Percentiles rank a stretch among this genome's conserved stretches.
Conservation (phyloP, 192 early-diverging fungal species). For the Dissophora globulifera region DNA sequence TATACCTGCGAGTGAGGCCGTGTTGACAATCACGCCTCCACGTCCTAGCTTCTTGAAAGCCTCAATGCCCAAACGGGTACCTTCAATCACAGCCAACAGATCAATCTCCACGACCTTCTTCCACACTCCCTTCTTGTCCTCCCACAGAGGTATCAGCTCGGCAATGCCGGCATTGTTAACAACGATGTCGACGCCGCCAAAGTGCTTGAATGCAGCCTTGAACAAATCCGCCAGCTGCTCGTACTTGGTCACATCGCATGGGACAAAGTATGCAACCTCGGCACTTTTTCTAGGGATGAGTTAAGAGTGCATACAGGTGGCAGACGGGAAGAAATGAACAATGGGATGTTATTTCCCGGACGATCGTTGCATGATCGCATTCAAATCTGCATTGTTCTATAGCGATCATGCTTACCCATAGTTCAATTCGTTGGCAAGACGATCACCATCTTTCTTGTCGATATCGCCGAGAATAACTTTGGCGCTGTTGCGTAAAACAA, state of each 20-base stretch:
- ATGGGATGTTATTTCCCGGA: too few species aligned
- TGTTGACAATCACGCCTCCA: slow-evolving; percentile 81
- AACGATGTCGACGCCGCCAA: slow-evolving; percentile 68
- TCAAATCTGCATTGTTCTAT: too few species aligned
- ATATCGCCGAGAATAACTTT: slow-evolving; percentile 74
- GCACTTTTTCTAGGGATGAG: slow-evolving; percentile 35
- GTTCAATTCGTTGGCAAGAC: slow-evolving; percentile 29
- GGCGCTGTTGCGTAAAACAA: slow-evolving; percentile 47
- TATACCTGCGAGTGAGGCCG: slow-evolving; percentile 78
- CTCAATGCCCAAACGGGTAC: slow-evolving; percentile 76
- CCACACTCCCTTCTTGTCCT: slow-evolving; percentile 56
- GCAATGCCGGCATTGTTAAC: slow-evolving; percentile 74
- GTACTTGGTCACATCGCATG: slow-evolving; percentile 62
- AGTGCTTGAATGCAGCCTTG: slow-evolving; percentile 55
- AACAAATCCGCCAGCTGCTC: slow-evolving; percentile 53
- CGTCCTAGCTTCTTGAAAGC: slow-evolving; percentile 59
- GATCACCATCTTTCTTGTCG: slow-evolving; percentile 42
- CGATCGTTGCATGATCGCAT: too few species aligned
- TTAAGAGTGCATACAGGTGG: background rate
- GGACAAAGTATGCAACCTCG: slow-evolving; percentile 55
- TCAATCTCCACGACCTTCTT: slow-evolving; percentile 78
- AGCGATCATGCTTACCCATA: slow-evolving; percentile 46
- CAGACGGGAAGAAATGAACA: too few species aligned
- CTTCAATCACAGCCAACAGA: slow-evolving; percentile 77
- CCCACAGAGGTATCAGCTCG: slow-evolving; percentile 53